These are phyloP conservation scores for Prunus yedoensis DNA, from an alignment of 331 rosid genomes.

Conservation along the genomic window DNA sequence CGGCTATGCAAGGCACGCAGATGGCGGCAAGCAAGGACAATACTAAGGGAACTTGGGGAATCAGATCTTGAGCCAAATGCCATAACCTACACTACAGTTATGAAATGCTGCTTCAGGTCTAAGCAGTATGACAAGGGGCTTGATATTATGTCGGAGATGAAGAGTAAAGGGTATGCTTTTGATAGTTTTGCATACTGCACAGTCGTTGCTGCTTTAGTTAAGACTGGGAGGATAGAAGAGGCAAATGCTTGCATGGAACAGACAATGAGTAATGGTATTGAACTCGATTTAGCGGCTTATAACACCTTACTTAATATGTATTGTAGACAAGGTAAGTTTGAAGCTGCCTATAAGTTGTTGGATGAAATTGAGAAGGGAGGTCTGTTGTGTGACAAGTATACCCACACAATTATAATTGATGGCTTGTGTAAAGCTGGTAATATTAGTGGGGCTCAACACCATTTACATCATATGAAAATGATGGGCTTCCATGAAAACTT, in stretches of 20 bases:
- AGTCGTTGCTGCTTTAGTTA: conserved; percentile 55
- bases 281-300: conserved; percentile 60
- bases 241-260: conserved; percentile 46
- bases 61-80: conserved; percentile 50
- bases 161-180: conserved; percentile 53
- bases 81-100: conserved; percentile 63
- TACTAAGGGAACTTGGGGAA: conserved; percentile 56
- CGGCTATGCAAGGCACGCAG: conserved; percentile 70
- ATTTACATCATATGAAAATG: conserved; percentile 51
- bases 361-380: conserved; percentile 65
- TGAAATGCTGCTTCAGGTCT: conserved; percentile 61
- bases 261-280: conserved; percentile 54
- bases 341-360: conserved; percentile 57
- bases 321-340: conserved; percentile 64
- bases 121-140: conserved; percentile 52
- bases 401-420: conserved; percentile 61
- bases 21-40: conserved; percentile 37
- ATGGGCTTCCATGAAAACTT: conserved; percentile 54
- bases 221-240: conserved; percentile 57
- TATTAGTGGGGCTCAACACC: conserved; percentile 49
- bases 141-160: conserved; percentile 61
- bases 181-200: conserved; percentile 85
- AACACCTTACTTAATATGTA: conserved; percentile 59
- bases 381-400: conserved; percentile 56
- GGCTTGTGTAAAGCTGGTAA: conserved; percentile 66